Evolutionary conservation across 1,284 basidiomycete genomes (phyloP).

Genomic region (Cryptococcus sp.): DNA sequence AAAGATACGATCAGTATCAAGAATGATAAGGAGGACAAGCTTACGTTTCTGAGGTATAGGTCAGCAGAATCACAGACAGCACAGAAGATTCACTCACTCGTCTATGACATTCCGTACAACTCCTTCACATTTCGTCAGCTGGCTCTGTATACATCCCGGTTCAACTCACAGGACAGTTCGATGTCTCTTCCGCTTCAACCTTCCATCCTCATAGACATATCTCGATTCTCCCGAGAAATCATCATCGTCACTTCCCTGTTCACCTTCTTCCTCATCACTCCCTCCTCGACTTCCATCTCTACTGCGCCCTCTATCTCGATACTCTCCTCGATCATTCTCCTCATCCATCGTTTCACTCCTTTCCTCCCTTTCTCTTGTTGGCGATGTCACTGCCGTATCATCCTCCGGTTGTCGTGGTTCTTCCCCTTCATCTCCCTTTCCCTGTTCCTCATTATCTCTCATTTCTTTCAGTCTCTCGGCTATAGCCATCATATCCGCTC

Average conservation of each 20-base stretch:
- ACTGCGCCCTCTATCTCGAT: slow-evolving; percentile 1
- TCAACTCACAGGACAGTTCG: slow-evolving; percentile 38
- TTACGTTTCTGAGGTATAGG: slow-evolving; percentile 32
- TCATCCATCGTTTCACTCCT: background rate
- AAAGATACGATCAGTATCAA: slow-evolving; percentile 6
- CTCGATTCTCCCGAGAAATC: slow-evolving; percentile 7
- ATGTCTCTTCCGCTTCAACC: slow-evolving; percentile 37
- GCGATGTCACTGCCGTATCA: background rate
- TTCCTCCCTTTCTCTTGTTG: background rate
- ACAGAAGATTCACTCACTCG: slow-evolving; percentile 24
- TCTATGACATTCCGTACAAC: slow-evolving; percentile 46
- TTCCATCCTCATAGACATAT: slow-evolving; percentile 22
- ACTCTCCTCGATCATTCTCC: slow-evolving; percentile 3
- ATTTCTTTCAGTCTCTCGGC: no score
- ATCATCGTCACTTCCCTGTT: slow-evolving; percentile 7
- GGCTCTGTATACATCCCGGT: background rate
- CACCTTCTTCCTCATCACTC: slow-evolving; percentile 7
- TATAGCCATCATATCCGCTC: background rate
- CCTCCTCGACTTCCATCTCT: background rate
- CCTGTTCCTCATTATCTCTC: background rate
- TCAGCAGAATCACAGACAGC: background rate
- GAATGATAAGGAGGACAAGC: background rate
- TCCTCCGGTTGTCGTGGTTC: background rate
- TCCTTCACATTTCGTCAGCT: slow-evolving; percentile 17
- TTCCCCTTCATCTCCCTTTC: background rate